phyloP scores from a whole-genome alignment of 371 early-diverging fungal genomes.

The Gilbertella persicaria region DNA sequence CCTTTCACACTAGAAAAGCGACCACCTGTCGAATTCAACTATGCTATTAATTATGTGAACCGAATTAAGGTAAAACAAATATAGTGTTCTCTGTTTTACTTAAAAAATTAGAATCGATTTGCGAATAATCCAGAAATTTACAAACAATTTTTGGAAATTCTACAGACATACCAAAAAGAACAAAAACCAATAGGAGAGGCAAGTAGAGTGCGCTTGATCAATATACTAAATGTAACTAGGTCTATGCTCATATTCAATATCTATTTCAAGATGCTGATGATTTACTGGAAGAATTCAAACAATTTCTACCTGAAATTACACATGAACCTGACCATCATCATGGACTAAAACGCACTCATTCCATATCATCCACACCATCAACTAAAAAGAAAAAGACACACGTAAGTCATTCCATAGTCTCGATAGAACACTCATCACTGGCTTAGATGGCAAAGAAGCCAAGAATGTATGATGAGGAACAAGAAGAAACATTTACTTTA shows the following conservation, averaged over 20 bases:
- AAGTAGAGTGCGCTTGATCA: no score
- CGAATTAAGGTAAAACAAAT: conserved; percentile 74
- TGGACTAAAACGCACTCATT: background rate
- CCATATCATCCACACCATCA: background rate
- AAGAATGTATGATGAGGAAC: background rate
- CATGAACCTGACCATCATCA: background rate
- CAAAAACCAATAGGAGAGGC: conserved; percentile 90
- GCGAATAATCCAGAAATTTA: conserved; percentile 88
- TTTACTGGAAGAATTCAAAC: conserved; percentile 93
- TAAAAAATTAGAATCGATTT: conserved; percentile 76
- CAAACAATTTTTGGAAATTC: conserved; percentile 92
- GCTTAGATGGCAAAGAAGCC: background rate
- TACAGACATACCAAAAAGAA: conserved; percentile 94
- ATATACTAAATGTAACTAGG: no score
- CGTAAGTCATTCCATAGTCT: background rate
- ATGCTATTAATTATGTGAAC: conserved; percentile 97
- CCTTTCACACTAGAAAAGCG: conserved; percentile 4
- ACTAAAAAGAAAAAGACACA: conserved; percentile 4
- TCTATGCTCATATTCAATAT: conserved; percentile 82
- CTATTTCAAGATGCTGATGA: conserved; percentile 84
- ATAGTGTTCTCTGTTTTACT: background rate
- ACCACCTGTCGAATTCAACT: conserved; percentile 89
- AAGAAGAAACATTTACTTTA: background rate
- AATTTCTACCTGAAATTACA: conserved; percentile 83
- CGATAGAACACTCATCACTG: background rate